Percentiles rank a stretch among this genome's conserved stretches.
phyloP scores from a whole-genome alignment of 2,329 filamentous ascomycete genomes.

The Curvularia spicifera region DNA sequence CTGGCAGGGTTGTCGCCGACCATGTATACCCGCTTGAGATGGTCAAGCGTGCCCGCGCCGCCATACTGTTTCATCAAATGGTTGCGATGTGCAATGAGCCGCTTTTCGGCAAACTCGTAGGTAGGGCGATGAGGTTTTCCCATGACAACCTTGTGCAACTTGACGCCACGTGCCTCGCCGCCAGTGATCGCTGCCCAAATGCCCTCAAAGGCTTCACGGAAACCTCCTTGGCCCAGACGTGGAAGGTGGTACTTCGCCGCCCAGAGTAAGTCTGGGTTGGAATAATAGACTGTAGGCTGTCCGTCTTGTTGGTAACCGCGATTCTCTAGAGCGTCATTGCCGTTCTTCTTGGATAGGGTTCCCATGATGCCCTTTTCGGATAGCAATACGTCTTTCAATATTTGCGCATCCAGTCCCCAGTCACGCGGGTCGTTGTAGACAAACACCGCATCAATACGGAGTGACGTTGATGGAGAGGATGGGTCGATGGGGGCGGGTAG shows the following conservation, averaged over 20 bases:
- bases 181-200: constrained; percentile 77
- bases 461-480: constrained; percentile 55
- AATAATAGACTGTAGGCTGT: constrained; percentile 84
- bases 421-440: constrained; percentile 96
- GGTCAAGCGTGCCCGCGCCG: constrained; percentile 38
- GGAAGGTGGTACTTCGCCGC: constrained; percentile 83
- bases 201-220: constrained; percentile 80
- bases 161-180: constrained; percentile 58
- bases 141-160: constrained; percentile 70
- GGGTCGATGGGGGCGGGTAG: constrained; percentile 61
- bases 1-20: constrained; percentile 78
- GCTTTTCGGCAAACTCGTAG: constrained; percentile 82
- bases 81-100: constrained; percentile 68
- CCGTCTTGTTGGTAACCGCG: constrained; percentile 81
- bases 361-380: constrained; percentile 81
- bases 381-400: constrained; percentile 83
- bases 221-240: constrained; percentile 89
- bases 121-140: constrained; percentile 83
- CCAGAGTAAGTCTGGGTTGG: constrained; percentile 90
- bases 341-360: constrained; percentile 77
- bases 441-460: constrained; percentile 88
- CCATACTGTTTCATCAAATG: constrained; percentile 51
- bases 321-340: constrained; percentile 67
- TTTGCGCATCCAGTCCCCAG: constrained; percentile 88
- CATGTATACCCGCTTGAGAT: constrained; percentile 86